These are phyloP conservation scores for Olyra latifolia DNA, from an alignment of 176 grass and related monocot species.

Conservation along the genomic window DNA sequence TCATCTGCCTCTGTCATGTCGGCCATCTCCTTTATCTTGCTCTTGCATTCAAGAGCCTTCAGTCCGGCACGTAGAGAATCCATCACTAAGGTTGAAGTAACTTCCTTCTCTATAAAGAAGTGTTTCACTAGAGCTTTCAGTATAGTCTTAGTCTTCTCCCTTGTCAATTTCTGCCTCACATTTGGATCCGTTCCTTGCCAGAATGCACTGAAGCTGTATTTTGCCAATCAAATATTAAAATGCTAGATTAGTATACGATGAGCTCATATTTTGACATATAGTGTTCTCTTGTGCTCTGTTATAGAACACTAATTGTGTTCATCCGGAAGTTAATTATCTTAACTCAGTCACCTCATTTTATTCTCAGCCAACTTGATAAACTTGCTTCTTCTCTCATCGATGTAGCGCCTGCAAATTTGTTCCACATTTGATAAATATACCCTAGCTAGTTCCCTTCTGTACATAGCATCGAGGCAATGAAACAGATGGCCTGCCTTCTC, in stretches of 20 bases:
- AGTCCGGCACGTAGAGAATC: conserved; percentile 68
- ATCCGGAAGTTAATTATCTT: conserved; percentile 13
- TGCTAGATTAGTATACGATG: conserved; percentile 5
- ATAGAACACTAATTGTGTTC: not conserved
- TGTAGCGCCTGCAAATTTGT: conserved; percentile 84
- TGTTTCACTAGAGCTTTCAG: conserved; percentile 81
- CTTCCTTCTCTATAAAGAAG: conserved; percentile 92
- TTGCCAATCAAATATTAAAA: not conserved
- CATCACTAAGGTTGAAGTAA: conserved; percentile 89
- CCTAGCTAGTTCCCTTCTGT: conserved; percentile 85
- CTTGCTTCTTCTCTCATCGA: conserved; percentile 88
- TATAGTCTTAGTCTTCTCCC: conserved; percentile 72
- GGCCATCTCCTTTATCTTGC: conserved; percentile 53
- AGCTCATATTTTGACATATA: no score
- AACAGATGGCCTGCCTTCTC: conserved; percentile 89
- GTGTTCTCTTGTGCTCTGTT: not conserved
- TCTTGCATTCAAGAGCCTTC: conserved; percentile 73
- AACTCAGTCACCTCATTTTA: conserved; percentile 87
- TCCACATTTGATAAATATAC: conserved; percentile 98
- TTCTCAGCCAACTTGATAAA: conserved; percentile 75
- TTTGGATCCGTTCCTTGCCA: conserved; percentile 68
- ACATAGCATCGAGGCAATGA: conserved; percentile 81
- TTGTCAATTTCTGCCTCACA: conserved; percentile 58
- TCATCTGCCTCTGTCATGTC: conserved; percentile 58
- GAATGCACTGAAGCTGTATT: conserved; percentile 76